Evolutionary conservation across 2,329 filamentous ascomycete species (phyloP), one percentile per base, ranked within the genome.

Genomic region (Rhinocladiella similis): DNA sequence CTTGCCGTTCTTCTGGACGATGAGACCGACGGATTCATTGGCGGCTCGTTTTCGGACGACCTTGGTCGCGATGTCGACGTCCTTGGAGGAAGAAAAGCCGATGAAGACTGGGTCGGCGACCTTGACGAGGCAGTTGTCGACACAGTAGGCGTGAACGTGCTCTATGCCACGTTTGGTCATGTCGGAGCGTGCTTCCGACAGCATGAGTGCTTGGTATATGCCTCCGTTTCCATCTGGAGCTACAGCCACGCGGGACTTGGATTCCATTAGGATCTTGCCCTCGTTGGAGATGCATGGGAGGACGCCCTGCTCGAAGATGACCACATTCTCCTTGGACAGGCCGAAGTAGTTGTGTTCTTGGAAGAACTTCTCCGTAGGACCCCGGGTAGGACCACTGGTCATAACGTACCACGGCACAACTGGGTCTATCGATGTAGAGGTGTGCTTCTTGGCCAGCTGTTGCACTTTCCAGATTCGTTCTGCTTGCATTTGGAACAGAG

Each of bases 51-150:
- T 99, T 67, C 94, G 90, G 59, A 99, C 94, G n/a, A 97, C 94
- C 81, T 99, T 99, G 66, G 94, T 99, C 29, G 93, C 93, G 68
- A 99, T 95, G 76, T 96, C 91, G 66, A 97, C 93, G 59, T 91
- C 78, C 73, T 93, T 90, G 50, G 87, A 84, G 41, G 93, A 91
- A 3, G 91, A 84, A 76, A 97, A 97, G 66, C 94, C 94, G 67
- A 97, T 87, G 78, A 99, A 97, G 66, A 91, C 83, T 13, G 94
- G 94, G 70, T 99, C 94, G 25, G 93, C 93, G n/a, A 99, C 93
- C 77, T 91, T 93, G 72, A 96, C 93, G n/a, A 99, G 83, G 78
- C 93, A 97, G 81, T 99, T 99, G 79, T 99, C 94, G 45, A 99
- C 94, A 70, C 94, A 97, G 82, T 97, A 97, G 47, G 92, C 89